Percentiles rank a stretch among this genome's conserved stretches.
phyloP scores from a whole-genome alignment of 257 asterid species.

The Solanum clarkiae region DNA sequence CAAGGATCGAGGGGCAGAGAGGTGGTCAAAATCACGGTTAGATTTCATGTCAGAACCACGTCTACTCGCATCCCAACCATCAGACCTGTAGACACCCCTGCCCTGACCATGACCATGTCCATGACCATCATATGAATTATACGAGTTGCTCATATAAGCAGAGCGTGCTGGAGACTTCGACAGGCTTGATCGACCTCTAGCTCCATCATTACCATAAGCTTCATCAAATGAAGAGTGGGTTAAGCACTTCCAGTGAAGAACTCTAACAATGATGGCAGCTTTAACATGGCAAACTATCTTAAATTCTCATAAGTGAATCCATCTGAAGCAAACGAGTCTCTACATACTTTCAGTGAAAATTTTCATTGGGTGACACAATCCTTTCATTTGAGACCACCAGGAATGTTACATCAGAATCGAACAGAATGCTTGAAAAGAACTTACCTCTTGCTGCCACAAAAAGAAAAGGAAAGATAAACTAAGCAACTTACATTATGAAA shows the following conservation, averaged over 20 bases:
- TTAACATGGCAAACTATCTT: constrained; percentile 65
- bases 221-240: constrained; percentile 89
- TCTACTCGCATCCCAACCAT: constrained; percentile 60
- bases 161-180: constrained; percentile 78
- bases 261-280: constrained; percentile 75
- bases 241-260: constrained; percentile 66
- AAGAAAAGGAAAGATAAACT: constrained; percentile 9
- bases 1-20: constrained; percentile 45
- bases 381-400: constrained; percentile 77
- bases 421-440: constrained; percentile 82
- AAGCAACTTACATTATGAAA: constrained; percentile 7
- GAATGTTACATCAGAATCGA: constrained; percentile 68
- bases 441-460: constrained; percentile 98
- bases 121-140: constrained; percentile 51
- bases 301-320: constrained; percentile 55
- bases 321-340: constrained; percentile 55
- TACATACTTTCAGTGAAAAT: constrained; percentile 53
- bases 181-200: constrained; percentile 68
- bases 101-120: constrained; percentile 59
- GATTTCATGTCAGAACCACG: constrained; percentile 44
- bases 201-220: constrained; percentile 97
- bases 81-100: constrained; percentile 48
- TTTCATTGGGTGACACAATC: constrained; percentile 32
- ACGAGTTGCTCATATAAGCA: constrained; percentile 35
- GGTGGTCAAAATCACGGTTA: constrained; percentile 35